Base-by-base conservation (phyloP, 2,329 filamentous ascomycete species). In the Monilinia aucupariae region DNA sequence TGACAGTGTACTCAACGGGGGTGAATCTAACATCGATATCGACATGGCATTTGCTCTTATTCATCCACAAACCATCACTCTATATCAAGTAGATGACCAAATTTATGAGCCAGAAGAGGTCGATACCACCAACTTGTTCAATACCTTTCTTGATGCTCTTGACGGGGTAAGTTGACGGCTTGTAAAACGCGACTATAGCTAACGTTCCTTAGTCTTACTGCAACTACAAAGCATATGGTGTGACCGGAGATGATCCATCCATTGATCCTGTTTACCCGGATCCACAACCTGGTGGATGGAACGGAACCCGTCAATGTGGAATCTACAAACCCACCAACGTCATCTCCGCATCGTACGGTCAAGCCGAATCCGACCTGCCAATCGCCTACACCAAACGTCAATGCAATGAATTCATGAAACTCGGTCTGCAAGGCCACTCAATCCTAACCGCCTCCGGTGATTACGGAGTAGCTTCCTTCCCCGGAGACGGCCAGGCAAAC, bases 391-490 rank as follows among this genome's bases (percentile, higher is more conserved):
- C 84, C 22, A 76, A 78, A 54, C 79, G 81, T 54, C 84, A 87
- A 15, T 90, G 87, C 76, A 79, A 82, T 66, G 78, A 85, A 66
- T 85, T 88, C 68, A 84, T 81, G 50, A 81, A 87, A 68, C 82
- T 89, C 39, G 86, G 85, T n/a, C 81, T 84, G 1, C 83, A 86
- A 48, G 87, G 87, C n/a, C 81, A 87, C 4, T 82, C 82, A 27
- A 78, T 89, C n/a, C 75, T 89, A 37, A 85, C 87, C 71, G 79
- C 82, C 8, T 83, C 81, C 2, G 85, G 85, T 8, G 85, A 88
- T 70, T 72, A 74, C 37, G 85, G 85, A 41, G 79, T 86, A 15
- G 83, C 65, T n/a, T 67, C 65, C 10, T 89, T 86, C 75, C 75
- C 78, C 59, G 79, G 79, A 62, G 85, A 86, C 70, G 84, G 88